These are phyloP conservation scores for Diplogelasinospora grovesii DNA, from an alignment of 495 filamentous ascomycete genomes.

Conservation along the genomic window DNA sequence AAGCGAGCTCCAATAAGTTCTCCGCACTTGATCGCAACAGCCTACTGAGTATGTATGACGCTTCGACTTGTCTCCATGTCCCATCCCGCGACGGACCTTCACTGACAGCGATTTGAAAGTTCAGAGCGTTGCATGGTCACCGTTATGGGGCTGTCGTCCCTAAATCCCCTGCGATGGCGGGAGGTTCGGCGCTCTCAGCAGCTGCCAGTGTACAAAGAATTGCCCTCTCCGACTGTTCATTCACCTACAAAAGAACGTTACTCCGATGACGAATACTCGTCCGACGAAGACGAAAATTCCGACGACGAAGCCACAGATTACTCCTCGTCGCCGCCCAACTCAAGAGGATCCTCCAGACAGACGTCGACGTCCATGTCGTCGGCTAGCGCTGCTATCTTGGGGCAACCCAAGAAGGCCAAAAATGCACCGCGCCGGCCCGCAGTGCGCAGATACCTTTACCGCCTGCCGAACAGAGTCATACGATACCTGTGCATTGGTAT, in stretches of 20 bases:
- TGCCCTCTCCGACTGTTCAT: slow-evolving; percentile 11
- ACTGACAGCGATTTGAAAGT: neutral
- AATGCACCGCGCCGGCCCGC: slow-evolving; percentile 33
- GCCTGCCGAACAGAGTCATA: slow-evolving; percentile 56
- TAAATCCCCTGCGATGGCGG: slow-evolving; percentile 28
- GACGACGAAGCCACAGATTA: slow-evolving; percentile 34
- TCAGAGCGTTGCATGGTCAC: neutral
- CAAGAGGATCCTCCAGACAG: slow-evolving; percentile 35
- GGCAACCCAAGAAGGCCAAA: slow-evolving; percentile 35
- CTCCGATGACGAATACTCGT: slow-evolving; percentile 37
- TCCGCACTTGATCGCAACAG: too few relatives aligned
- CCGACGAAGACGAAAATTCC: slow-evolving; percentile 36
- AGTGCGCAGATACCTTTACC: slow-evolving; percentile 44
- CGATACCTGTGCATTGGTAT: slow-evolving; percentile 67
- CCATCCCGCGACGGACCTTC: too few relatives aligned
- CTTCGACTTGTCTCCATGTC: too few relatives aligned
- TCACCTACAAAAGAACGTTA: slow-evolving; percentile 36
- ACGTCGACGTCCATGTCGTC: slow-evolving; percentile 47
- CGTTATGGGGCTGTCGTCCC: slow-evolving; percentile 23
- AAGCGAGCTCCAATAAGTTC: too few relatives aligned
- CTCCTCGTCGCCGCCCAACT: slow-evolving; percentile 33
- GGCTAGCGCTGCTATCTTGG: slow-evolving; percentile 46
- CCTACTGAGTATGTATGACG: too few relatives aligned
- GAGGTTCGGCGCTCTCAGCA: slow-evolving; percentile 29
- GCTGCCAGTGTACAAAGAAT: slow-evolving; percentile 38